Evolutionary conservation across 768 basidiomycete genomes (phyloP).

Genomic region (Macrolepiota albuminosa): DNA sequence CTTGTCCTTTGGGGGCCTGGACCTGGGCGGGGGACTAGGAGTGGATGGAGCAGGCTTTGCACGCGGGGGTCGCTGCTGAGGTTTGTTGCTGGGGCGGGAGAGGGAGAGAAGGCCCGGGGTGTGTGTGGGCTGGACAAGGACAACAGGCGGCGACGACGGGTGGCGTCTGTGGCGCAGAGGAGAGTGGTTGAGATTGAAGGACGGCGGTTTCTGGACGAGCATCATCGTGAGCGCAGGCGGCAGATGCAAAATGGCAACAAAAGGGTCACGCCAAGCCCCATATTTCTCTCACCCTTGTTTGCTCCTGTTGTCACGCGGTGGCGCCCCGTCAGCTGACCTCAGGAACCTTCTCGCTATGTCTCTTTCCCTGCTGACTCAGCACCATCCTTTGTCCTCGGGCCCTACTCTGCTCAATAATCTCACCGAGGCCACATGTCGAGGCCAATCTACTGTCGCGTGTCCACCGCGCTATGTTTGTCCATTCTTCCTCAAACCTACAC

Average conservation of each 20-base stretch:
- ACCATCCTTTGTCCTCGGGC: neutral
- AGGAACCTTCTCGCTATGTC: neutral
- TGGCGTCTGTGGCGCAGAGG: slow-evolving; percentile 53
- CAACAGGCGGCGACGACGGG: slow-evolving; percentile 62
- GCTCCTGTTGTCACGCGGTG: slow-evolving; percentile 19
- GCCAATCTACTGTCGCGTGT: neutral
- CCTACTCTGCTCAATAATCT: neutral
- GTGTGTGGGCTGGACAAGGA: slow-evolving; percentile 65
- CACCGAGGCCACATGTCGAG: neutral
- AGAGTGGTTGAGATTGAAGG: slow-evolving; percentile 23
- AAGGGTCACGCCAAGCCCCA: slow-evolving; percentile 9
- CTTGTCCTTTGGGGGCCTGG: slow-evolving; percentile 1
- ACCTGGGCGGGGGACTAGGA: slow-evolving; percentile 14
- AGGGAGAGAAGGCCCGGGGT: slow-evolving; percentile 72
- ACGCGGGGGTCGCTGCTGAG: slow-evolving; percentile 13
- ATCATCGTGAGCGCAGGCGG: slow-evolving; percentile 32
- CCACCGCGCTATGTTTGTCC: neutral
- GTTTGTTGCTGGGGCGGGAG: slow-evolving; percentile 40
- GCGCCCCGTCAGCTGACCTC: slow-evolving; percentile 9
- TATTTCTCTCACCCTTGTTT: slow-evolving; percentile 21
- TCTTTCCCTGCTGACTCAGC: neutral
- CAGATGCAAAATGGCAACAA: slow-evolving; percentile 10
- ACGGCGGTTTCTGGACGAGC: slow-evolving; percentile 42
- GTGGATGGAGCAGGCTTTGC: neutral
- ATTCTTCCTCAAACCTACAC: neutral